phyloP scores from a whole-genome alignment of 2,329 filamentous ascomycete species.

The Botrytis byssoidea region DNA sequence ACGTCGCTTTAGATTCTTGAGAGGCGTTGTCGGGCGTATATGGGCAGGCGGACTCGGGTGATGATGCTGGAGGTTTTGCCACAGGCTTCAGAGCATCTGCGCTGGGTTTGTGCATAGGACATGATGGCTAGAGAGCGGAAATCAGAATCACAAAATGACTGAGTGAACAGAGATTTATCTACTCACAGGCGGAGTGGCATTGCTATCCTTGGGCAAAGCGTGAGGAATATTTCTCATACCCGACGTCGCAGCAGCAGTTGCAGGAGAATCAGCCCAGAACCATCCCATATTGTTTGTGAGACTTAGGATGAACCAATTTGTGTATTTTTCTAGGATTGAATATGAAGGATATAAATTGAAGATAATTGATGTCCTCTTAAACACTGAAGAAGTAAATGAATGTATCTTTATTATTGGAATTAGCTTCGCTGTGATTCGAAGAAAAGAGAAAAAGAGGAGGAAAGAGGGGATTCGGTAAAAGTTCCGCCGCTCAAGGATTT shows the following conservation, averaged over 20 bases:
- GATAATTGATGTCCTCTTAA: neutral
- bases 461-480: neutral
- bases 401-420: slow-evolving; percentile 12
- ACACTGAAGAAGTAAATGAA: neutral
- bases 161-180: slow-evolving; percentile 20
- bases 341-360: neutral
- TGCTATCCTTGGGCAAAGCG: slow-evolving; percentile 28
- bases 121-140: slow-evolving; percentile 53
- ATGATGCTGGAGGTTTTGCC: slow-evolving; percentile 32
- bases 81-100: slow-evolving; percentile 33
- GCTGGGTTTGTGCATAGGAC: slow-evolving; percentile 63
- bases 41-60: slow-evolving; percentile 38
- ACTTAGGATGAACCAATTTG: neutral
- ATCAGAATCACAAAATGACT: slow-evolving; percentile 15
- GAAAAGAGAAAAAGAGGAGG: neutral
- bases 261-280: slow-evolving; percentile 37
- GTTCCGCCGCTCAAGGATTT: slow-evolving; percentile 7
- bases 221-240: slow-evolving; percentile 32
- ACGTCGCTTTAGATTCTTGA: slow-evolving; percentile 37
- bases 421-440: slow-evolving; percentile 12
- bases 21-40: slow-evolving; percentile 36
- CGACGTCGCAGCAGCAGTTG: slow-evolving; percentile 27
- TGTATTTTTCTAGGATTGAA: neutral
- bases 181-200: slow-evolving; percentile 34
- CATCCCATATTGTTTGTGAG: slow-evolving; percentile 34